A percentile compares a stretch with the other conserved stretches of the same genome.
phyloP scores from a whole-genome alignment of 495 filamentous ascomycete species.

The Apodospora peruviana region DNA sequence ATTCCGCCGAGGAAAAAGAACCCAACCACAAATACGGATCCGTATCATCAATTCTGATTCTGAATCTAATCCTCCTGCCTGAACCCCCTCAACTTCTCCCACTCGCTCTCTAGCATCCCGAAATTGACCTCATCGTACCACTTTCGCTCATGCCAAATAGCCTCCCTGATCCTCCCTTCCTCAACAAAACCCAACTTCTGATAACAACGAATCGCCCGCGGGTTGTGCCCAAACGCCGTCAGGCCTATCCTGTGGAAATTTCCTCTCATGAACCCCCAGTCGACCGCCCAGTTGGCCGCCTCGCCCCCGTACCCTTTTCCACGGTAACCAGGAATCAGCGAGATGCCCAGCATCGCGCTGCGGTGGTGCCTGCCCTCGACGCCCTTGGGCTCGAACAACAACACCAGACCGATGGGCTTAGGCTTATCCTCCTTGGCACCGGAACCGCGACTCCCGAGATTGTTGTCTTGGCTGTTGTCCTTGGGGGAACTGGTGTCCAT shows the following conservation, averaged over 20 bases:
- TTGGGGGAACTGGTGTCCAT: no score
- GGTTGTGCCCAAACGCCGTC: conserved; percentile 37
- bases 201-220: conserved; percentile 38
- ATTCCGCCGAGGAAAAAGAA: no score
- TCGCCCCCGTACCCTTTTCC: conserved; percentile 50
- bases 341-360: conserved; percentile 35
- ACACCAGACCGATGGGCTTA: conserved; percentile 20
- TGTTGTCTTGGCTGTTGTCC: background rate
- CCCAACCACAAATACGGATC: no score
- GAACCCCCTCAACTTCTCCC: conserved; percentile 22
- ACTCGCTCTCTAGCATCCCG: conserved; percentile 45
- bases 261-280: conserved; percentile 41
- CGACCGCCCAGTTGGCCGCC: conserved; percentile 45
- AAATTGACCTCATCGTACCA: conserved; percentile 40
- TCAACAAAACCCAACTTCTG: conserved; percentile 41
- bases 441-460: no score
- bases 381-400: conserved; percentile 20
- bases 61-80: no score
- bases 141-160: conserved; percentile 31
- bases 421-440: background rate
- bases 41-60: no score
- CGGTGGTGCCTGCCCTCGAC: conserved; percentile 33
- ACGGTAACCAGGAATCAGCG: conserved; percentile 30
- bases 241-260: conserved; percentile 45
- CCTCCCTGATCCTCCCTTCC: conserved; percentile 44